These are phyloP conservation scores for Gossypium raimondii DNA, from an alignment of 345 rosid species.

Conservation along the genomic window DNA sequence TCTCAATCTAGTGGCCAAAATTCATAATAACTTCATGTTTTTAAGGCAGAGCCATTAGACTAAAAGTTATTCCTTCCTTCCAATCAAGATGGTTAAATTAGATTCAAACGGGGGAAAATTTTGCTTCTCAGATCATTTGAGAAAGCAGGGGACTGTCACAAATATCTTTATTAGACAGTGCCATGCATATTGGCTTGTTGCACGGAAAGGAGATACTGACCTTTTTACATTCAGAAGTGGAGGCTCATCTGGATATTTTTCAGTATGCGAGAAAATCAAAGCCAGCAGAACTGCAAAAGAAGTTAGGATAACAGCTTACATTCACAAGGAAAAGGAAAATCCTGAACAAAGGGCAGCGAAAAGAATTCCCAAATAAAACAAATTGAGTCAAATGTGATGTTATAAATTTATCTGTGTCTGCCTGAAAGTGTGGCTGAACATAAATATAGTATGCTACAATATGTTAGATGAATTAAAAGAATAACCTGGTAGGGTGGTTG, in stretches of 20 bases:
- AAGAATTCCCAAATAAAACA: not conserved
- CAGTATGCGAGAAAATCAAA: constrained; percentile 84
- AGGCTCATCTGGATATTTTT: constrained; percentile 82
- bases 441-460: constrained; percentile 2
- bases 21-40: not conserved
- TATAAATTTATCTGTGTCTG: not conserved
- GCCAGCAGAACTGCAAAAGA: constrained; percentile 77
- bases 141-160: not conserved
- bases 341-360: not conserved
- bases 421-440: not conserved
- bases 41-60: not conserved
- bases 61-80: not conserved
- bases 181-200: constrained; percentile 7
- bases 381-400: not conserved
- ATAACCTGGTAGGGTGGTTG: constrained; percentile 62
- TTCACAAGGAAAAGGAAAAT: constrained; percentile 8
- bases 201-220: constrained; percentile 31
- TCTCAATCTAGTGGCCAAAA: not conserved
- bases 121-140: not conserved
- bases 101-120: not conserved
- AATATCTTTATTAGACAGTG: not conserved
- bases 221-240: constrained; percentile 80
- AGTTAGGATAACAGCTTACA: constrained; percentile 18
- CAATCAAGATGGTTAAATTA: not conserved
- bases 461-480: constrained; percentile 13